Conservation (phyloP, 495 filamentous ascomycete genomes). For the Xeromyces bisporus region DNA sequence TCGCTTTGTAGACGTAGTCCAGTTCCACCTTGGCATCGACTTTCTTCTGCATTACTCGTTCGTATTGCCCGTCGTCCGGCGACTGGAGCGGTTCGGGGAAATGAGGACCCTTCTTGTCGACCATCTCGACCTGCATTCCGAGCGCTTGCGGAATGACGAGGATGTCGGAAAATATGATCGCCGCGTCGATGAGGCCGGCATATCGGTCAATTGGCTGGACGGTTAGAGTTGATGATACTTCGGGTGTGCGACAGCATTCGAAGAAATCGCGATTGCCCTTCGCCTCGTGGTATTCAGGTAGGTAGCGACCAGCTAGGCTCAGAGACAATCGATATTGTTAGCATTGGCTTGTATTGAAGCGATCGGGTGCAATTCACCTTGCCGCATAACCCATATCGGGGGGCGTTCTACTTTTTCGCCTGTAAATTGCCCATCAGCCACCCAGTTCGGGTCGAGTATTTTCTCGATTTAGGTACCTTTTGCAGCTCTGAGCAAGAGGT, state of each 20-base stretch:
- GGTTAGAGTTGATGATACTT: conserved; percentile 80
- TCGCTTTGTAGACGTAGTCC: conserved; percentile 88
- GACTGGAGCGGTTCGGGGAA: conserved; percentile 71
- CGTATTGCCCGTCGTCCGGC: conserved; percentile 67
- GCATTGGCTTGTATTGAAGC: no score
- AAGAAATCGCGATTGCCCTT: conserved; percentile 90
- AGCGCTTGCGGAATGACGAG: conserved; percentile 94
- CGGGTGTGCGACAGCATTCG: conserved; percentile 83
- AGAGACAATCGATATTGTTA: neutral
- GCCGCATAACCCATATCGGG: conserved; percentile 97
- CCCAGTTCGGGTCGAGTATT: conserved; percentile 1
- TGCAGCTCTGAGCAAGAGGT: conserved; percentile 73
- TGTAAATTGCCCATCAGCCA: conserved; percentile 24
- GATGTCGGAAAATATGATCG: conserved; percentile 98
- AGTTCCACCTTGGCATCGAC: conserved; percentile 74
- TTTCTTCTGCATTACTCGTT: conserved; percentile 51
- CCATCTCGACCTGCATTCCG: conserved; percentile 94
- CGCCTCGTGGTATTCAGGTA: conserved; percentile 91
- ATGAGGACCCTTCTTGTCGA: conserved; percentile 86
- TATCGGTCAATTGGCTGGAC: conserved; percentile 88
- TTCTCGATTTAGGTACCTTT: conserved; percentile 42
- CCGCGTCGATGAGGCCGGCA: conserved; percentile 78
- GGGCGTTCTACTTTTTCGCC: conserved; percentile 80
- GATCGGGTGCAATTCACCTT: conserved; percentile 50
- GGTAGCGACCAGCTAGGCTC: conserved; percentile 74